A percentile compares a stretch with the other conserved stretches of the same genome.
Conservation (phyloP, 2,329 filamentous ascomycete species). For the Neophaeococcomyces mojaviensis region DNA sequence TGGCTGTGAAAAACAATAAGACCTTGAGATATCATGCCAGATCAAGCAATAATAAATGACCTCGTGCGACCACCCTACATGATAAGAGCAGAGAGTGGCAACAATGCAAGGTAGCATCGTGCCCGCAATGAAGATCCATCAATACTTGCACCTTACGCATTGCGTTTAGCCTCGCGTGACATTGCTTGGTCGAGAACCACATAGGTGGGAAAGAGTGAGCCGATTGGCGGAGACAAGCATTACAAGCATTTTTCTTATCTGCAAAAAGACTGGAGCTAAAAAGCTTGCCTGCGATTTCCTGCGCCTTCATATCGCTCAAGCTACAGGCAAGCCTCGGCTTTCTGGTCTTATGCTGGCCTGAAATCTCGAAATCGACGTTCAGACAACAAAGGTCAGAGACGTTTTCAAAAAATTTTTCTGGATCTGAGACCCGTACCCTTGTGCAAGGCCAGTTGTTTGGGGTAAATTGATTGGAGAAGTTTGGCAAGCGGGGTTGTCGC, state of each 20-base stretch:
- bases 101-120: background rate
- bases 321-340: background rate
- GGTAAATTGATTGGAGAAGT: too few species aligned
- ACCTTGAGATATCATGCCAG: background rate
- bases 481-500: too few species aligned
- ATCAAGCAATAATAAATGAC: background rate
- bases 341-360: background rate
- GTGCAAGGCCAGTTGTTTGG: too few species aligned
- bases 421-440: too few species aligned
- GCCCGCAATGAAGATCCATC: background rate
- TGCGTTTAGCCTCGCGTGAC: background rate
- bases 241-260: background rate
- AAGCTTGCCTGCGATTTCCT: background rate
- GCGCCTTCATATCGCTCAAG: background rate
- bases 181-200: background rate
- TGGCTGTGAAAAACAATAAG: background rate
- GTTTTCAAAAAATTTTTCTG: too few species aligned
- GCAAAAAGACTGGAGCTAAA: background rate
- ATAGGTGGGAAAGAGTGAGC: background rate
- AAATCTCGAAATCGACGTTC: background rate
- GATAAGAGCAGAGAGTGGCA: constrained; percentile 1
- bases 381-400: background rate
- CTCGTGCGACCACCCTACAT: background rate
- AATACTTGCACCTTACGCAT: background rate
- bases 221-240: background rate